These are phyloP conservation scores for Candida dubliniensis DNA, from an alignment of 1,139 yeast species.

Conservation along the genomic window DNA sequence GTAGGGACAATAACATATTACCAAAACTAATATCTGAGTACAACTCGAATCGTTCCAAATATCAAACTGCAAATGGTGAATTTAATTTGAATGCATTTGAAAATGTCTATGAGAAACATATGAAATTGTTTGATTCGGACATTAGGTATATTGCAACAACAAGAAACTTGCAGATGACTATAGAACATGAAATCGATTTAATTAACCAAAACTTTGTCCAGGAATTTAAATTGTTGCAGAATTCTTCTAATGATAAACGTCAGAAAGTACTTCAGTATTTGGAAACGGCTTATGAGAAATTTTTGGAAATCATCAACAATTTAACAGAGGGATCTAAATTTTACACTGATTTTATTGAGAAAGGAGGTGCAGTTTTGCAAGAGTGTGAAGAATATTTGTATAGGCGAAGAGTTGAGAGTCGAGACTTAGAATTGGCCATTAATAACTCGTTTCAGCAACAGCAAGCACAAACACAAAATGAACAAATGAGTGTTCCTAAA, in stretches of 20 bases:
- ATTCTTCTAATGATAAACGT: conserved; percentile 36
- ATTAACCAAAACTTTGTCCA: conserved; percentile 38
- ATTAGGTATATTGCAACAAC: conserved; percentile 37
- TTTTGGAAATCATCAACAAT: conserved; percentile 56
- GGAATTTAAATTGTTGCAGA: conserved; percentile 17
- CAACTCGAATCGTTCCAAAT: conserved; percentile 26
- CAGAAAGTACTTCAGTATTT: conserved; percentile 53
- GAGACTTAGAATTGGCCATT: conserved; percentile 15
- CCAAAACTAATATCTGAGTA: conserved; percentile 52
- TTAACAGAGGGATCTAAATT: conserved; percentile 70
- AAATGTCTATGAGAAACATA: conserved; percentile 33
- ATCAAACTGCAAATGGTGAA: conserved; percentile 18
- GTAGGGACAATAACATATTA: conserved; percentile 48
- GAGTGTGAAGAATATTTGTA: conserved; percentile 59
- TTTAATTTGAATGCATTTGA: conserved; percentile 34
- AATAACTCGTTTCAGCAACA: conserved; percentile 1
- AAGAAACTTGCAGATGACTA: conserved; percentile 38
- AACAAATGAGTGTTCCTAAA: not conserved
- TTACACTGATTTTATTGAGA: conserved; percentile 60
- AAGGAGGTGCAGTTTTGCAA: conserved; percentile 46
- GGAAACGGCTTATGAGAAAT: conserved; percentile 55
- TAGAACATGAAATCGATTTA: conserved; percentile 45
- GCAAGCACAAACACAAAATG: not conserved
- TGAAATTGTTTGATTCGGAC: conserved; percentile 43
- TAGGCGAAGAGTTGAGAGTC: conserved; percentile 53